Evolutionary conservation across 768 basidiomycete genomes (phyloP).

Genomic region (Naganishia vishniacii): DNA sequence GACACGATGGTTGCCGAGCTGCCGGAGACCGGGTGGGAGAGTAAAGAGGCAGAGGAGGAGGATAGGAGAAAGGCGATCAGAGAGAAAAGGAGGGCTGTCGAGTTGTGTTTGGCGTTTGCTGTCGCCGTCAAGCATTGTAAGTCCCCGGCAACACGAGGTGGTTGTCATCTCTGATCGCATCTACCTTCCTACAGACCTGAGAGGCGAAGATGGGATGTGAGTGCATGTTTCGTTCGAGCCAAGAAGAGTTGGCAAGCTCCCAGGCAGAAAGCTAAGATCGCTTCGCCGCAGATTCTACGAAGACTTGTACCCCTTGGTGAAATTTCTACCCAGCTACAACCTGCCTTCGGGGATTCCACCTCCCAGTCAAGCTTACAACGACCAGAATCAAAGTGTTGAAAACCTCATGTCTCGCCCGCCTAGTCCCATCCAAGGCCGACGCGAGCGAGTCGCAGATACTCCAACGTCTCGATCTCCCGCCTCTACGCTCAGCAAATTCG

Average conservation of each 20-base stretch:
- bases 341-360: constrained; percentile 16
- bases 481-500: background rate
- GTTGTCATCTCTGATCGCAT: background rate
- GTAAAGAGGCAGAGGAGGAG: constrained; percentile 6
- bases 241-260: background rate
- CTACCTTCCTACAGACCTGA: constrained; percentile 26
- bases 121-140: constrained; percentile 46
- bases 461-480: constrained; percentile 6
- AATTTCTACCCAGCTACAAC: constrained; percentile 32
- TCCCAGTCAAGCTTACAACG: background rate
- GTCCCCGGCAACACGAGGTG: background rate
- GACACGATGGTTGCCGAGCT: constrained; percentile 8
- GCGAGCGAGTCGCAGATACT: constrained; percentile 5
- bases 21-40: background rate
- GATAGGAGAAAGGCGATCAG: constrained; percentile 13
- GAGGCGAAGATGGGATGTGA: constrained; percentile 47
- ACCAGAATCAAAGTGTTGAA: constrained; percentile 12
- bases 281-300: constrained; percentile 38
- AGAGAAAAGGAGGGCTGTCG: constrained; percentile 23
- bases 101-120: constrained; percentile 40
- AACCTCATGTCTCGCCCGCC: background rate
- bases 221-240: background rate
- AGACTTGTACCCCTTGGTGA: constrained; percentile 44
- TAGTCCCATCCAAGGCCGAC: background rate
- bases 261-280: background rate